A percentile compares a stretch with the other conserved stretches of the same genome.
Evolutionary conservation across 2,329 filamentous ascomycete species (phyloP).

Genomic region (Diaporthe destruens): DNA sequence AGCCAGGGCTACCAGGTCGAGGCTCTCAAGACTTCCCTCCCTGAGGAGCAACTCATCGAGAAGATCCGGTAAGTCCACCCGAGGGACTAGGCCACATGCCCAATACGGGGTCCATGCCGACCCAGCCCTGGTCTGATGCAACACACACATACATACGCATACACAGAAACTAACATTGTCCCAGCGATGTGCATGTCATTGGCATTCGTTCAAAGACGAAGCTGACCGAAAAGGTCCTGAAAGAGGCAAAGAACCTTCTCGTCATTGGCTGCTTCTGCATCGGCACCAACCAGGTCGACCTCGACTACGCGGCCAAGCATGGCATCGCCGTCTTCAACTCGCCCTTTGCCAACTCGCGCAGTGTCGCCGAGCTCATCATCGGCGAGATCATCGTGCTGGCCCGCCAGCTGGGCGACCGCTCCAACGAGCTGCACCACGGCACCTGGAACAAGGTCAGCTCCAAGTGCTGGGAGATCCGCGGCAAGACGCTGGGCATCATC

Average conservation of each 20-base stretch:
- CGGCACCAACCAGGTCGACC: slow-evolving; percentile 94
- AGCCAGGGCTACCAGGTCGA: slow-evolving; percentile 97
- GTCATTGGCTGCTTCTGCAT: slow-evolving; percentile 99
- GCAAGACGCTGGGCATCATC: slow-evolving; percentile 96
- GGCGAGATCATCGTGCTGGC: slow-evolving; percentile 92
- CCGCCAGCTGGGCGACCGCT: slow-evolving; percentile 92
- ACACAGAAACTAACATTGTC: slow-evolving; percentile 43
- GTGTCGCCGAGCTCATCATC: slow-evolving; percentile 96
- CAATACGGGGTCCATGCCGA: not conserved
- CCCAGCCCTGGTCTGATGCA: not conserved
- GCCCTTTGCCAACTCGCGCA: slow-evolving; percentile 97
- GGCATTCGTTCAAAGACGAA: slow-evolving; percentile 99
- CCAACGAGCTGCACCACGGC: slow-evolving; percentile 91
- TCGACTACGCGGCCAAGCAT: slow-evolving; percentile 83
- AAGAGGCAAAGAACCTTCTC: slow-evolving; percentile 92
- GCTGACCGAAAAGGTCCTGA: slow-evolving; percentile 85
- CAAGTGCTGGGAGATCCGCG: slow-evolving; percentile 97
- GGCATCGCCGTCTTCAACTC: slow-evolving; percentile 99
- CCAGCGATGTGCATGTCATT: slow-evolving; percentile 93
- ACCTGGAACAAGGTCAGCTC: slow-evolving; percentile 98
- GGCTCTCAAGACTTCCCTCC: slow-evolving; percentile 86
- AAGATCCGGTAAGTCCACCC: slow-evolving; percentile 83
- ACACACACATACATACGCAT: not conserved
- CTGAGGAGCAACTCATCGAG: slow-evolving; percentile 93
- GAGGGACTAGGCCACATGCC: not conserved